Conservation (phyloP, 805 yeast species). For the Ogataea pilisensis region DNA sequence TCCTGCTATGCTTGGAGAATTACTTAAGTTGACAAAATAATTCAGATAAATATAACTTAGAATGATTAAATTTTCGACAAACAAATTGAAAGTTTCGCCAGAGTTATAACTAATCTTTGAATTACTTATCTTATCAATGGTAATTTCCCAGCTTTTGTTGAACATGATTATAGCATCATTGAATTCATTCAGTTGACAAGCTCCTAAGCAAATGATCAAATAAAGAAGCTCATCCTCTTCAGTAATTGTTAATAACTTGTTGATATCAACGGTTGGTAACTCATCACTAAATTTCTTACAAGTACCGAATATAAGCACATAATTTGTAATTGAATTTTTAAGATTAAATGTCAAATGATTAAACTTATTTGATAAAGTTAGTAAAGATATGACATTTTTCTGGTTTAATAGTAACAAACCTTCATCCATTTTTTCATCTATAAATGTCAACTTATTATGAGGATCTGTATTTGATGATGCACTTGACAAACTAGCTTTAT, state of each 20-base stretch:
- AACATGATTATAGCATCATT: slow-evolving; percentile 36
- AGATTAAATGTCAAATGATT: slow-evolving; percentile 19
- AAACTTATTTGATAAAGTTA: slow-evolving; percentile 31
- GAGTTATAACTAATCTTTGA: slow-evolving; percentile 30
- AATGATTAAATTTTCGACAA: slow-evolving; percentile 43
- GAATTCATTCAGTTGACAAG: slow-evolving; percentile 32
- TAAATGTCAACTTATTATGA: neutral
- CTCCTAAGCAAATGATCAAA: slow-evolving; percentile 44
- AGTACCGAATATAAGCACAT: slow-evolving; percentile 22
- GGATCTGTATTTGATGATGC: slow-evolving; percentile 1
- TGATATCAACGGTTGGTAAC: slow-evolving; percentile 17
- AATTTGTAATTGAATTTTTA: slow-evolving; percentile 23
- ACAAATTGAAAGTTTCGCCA: slow-evolving; percentile 29
- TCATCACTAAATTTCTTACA: slow-evolving; percentile 13
- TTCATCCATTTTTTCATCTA: slow-evolving; percentile 10
- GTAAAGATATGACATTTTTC: slow-evolving; percentile 30
- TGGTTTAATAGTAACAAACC: slow-evolving; percentile 13
- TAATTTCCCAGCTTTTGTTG: slow-evolving; percentile 41
- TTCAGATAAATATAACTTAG: slow-evolving; percentile 40
- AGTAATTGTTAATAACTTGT: slow-evolving; percentile 22
- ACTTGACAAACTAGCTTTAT: neutral
- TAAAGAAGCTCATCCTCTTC: slow-evolving; percentile 40
- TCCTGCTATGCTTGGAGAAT: slow-evolving; percentile 6
- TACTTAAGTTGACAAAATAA: slow-evolving; percentile 32
- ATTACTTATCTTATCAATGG: slow-evolving; percentile 26